Conservation (phyloP, 2,329 filamentous ascomycete species). For the Fusarium secorum region DNA sequence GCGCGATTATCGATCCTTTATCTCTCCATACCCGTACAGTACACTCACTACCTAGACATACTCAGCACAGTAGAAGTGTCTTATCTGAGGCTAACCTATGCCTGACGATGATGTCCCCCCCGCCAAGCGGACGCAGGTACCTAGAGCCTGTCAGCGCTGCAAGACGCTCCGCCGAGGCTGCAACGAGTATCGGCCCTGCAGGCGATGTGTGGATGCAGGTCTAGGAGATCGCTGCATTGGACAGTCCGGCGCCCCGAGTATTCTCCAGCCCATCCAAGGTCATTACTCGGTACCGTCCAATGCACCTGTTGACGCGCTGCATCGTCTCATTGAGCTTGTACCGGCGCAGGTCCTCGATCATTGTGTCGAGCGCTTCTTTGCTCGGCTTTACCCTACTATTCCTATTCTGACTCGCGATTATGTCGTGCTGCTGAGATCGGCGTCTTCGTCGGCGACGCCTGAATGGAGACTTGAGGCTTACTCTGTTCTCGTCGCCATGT, state of each 20-base stretch:
- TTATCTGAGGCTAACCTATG: constrained; percentile 10
- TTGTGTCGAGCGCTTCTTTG: constrained; percentile 52
- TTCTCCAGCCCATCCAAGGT: constrained; percentile 11
- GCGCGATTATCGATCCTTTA: constrained; percentile 26
- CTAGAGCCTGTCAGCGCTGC: constrained; percentile 54
- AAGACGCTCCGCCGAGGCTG: constrained; percentile 54
- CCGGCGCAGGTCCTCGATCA: constrained; percentile 47
- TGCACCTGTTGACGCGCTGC: constrained; percentile 12
- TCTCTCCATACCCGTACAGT: neutral
- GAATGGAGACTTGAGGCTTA: constrained; percentile 47
- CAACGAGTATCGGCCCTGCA: constrained; percentile 55
- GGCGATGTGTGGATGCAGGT: constrained; percentile 53
- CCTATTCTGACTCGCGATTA: constrained; percentile 53
- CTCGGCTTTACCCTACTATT: constrained; percentile 52
- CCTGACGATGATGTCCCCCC: constrained; percentile 21
- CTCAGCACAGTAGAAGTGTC: neutral
- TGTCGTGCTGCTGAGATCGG: constrained; percentile 42
- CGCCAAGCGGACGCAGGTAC: constrained; percentile 52
- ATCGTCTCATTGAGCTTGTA: constrained; percentile 47
- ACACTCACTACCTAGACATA: neutral
- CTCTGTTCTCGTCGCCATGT: constrained; percentile 50
- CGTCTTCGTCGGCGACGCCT: constrained; percentile 23
- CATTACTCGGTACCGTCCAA: neutral
- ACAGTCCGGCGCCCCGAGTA: constrained; percentile 12
- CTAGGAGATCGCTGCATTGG: constrained; percentile 49